Evolutionary conservation across 768 basidiomycete genomes (phyloP).

Genomic region (Phaffia tasmanica): DNA sequence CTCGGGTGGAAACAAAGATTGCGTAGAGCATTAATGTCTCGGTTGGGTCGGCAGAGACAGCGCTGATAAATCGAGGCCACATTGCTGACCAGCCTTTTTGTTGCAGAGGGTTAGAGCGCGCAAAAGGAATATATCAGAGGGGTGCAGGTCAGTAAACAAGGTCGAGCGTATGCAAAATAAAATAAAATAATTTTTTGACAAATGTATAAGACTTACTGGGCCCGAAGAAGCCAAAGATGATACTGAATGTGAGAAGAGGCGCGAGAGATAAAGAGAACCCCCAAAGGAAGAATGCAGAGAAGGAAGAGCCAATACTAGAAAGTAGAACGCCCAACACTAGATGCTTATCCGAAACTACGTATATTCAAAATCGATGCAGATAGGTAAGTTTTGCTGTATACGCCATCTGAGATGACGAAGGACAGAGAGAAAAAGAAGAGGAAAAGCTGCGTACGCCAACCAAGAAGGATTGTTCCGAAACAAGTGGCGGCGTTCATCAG

Average conservation of each 20-base stretch:
- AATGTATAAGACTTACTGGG: too few species aligned
- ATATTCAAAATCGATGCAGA: not conserved
- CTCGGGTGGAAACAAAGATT: not conserved
- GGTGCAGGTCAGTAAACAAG: not conserved
- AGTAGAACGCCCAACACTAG: too few species aligned
- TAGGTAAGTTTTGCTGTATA: not conserved
- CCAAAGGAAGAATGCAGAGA: too few species aligned
- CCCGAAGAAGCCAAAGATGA: too few species aligned
- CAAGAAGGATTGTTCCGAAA: not conserved
- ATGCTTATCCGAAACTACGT: too few species aligned
- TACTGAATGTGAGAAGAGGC: too few species aligned
- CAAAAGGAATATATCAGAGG: not conserved
- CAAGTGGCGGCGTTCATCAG: not conserved
- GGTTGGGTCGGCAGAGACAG: not conserved
- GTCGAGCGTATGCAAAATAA: not conserved
- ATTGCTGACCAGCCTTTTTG: too few species aligned
- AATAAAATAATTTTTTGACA: too few species aligned
- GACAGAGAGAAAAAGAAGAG: not conserved
- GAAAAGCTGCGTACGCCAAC: not conserved
- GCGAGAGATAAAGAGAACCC: too few species aligned
- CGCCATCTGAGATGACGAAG: not conserved
- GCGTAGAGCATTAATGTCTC: slow-evolving; percentile 2
- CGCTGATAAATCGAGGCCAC: not conserved
- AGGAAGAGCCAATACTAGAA: too few species aligned
- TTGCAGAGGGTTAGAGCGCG: too few species aligned